Evolutionary conservation across 805 yeast species (phyloP).

Genomic region (Hanseniaspora meyeri): DNA sequence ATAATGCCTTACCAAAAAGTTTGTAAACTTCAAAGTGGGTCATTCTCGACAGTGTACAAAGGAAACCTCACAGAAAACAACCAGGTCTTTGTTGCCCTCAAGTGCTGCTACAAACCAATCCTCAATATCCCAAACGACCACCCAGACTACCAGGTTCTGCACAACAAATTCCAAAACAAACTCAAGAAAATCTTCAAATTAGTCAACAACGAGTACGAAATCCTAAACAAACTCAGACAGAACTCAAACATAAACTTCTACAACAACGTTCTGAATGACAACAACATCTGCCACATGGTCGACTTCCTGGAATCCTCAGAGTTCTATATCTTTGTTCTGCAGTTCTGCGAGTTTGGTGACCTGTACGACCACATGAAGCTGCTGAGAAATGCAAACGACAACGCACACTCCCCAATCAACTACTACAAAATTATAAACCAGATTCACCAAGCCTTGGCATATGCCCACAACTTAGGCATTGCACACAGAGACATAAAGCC

Average conservation of each 20-base stretch:
- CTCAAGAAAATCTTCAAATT: slow-evolving; percentile 13
- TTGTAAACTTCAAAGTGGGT: slow-evolving; percentile 24
- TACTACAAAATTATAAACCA: slow-evolving; percentile 37
- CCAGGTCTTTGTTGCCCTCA: slow-evolving; percentile 22
- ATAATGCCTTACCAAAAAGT: slow-evolving; percentile 17
- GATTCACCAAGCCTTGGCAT: slow-evolving; percentile 39
- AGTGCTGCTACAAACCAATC: slow-evolving; percentile 21
- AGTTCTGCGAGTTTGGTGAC: slow-evolving; percentile 56
- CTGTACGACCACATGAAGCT: slow-evolving; percentile 41
- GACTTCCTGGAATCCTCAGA: slow-evolving; percentile 45
- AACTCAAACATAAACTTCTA: slow-evolving; percentile 8
- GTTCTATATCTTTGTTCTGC: slow-evolving; percentile 47
- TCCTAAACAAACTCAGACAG: slow-evolving; percentile 32
- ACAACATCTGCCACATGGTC: slow-evolving; percentile 45
- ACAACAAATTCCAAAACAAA: slow-evolving; percentile 10
- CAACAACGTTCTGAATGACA: slow-evolving; percentile 20
- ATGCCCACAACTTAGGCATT: slow-evolving; percentile 45
- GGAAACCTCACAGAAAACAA: slow-evolving; percentile 20
- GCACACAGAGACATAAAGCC: slow-evolving; percentile 67
- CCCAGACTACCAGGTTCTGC: neutral
- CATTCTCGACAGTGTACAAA: slow-evolving; percentile 26
- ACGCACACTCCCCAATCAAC: slow-evolving; percentile 16
- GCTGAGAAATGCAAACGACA: slow-evolving; percentile 8
- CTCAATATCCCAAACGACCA: neutral
- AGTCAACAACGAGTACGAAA: slow-evolving; percentile 22